Percentiles rank a stretch among this genome's conserved stretches.
phyloP scores from a whole-genome alignment of 805 yeast species.

The Jamesozyma spencerorum region DNA sequence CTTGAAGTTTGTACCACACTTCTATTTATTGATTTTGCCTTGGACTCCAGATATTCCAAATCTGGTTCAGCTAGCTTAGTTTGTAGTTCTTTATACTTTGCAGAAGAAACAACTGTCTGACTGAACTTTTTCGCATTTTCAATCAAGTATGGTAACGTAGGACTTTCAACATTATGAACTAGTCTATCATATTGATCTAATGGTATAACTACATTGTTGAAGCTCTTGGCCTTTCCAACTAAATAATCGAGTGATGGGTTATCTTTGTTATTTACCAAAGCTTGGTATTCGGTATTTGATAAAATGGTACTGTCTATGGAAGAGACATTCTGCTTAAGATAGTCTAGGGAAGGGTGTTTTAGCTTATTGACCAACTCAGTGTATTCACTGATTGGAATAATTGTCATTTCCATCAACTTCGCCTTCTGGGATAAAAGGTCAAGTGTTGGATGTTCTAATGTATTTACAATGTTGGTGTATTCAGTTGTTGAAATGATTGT shows the following conservation, averaged over 20 bases:
- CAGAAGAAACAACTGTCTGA: conserved; percentile 8
- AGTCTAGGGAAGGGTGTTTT: conserved; percentile 9
- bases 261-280: neutral
- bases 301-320: conserved; percentile 7
- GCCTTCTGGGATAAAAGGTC: conserved; percentile 9
- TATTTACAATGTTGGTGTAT: conserved; percentile 3
- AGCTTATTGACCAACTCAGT: neutral
- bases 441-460: neutral
- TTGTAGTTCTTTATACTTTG: conserved; percentile 7
- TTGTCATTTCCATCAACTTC: neutral
- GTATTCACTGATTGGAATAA: conserved; percentile 4
- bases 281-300: conserved; percentile 1
- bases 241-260: neutral
- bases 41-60: conserved; percentile 9
- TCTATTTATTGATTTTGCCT: neutral
- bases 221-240: neutral
- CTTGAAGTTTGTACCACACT: neutral
- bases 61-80: conserved; percentile 7
- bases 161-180: neutral
- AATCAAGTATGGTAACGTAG: neutral
- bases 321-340: conserved; percentile 7
- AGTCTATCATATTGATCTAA: neutral
- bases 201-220: neutral
- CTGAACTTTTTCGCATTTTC: neutral
- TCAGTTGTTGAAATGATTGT: conserved; percentile 1